phyloP scores from a whole-genome alignment of 306 rosid genomes.

The Lablab purpureus region DNA sequence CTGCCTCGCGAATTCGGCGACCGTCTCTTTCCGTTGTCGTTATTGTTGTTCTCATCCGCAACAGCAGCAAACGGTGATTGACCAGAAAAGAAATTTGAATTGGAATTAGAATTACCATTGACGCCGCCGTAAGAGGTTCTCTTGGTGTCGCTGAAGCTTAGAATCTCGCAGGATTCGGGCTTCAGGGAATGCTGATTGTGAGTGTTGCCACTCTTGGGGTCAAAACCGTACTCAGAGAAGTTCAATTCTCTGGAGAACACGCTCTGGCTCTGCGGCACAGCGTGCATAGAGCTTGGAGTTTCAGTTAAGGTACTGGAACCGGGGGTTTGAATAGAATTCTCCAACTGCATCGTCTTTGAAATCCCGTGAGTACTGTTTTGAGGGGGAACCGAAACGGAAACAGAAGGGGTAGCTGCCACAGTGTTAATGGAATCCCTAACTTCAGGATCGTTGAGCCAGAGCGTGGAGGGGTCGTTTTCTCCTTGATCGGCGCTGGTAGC shows the following conservation, averaged over 20 bases:
- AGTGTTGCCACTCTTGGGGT: conserved; percentile 52
- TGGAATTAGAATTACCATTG: conserved; percentile 52
- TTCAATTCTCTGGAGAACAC: conserved; percentile 72
- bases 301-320: conserved; percentile 72
- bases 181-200: conserved; percentile 59
- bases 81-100: conserved; percentile 54
- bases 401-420: background rate
- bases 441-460: conserved; percentile 81
- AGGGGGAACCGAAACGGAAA: conserved; percentile 23
- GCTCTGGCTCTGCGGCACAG: conserved; percentile 60
- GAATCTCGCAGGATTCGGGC: conserved; percentile 90
- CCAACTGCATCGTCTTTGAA: conserved; percentile 59
- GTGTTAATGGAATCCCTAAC: conserved; percentile 58
- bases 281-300: conserved; percentile 63
- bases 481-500: conserved; percentile 66
- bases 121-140: conserved; percentile 45
- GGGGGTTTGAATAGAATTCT: conserved; percentile 45
- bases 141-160: conserved; percentile 82
- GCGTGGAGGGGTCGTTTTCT: conserved; percentile 83
- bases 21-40: conserved; percentile 60
- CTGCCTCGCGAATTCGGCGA: conserved; percentile 79
- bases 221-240: conserved; percentile 65
- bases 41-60: conserved; percentile 61
- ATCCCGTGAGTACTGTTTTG: conserved; percentile 18
- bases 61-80: conserved; percentile 56